A percentile compares a stretch with the other conserved stretches of the same genome.
Conservation (phyloP, 2,329 filamentous ascomycete genomes). For the Claviceps capensis region DNA sequence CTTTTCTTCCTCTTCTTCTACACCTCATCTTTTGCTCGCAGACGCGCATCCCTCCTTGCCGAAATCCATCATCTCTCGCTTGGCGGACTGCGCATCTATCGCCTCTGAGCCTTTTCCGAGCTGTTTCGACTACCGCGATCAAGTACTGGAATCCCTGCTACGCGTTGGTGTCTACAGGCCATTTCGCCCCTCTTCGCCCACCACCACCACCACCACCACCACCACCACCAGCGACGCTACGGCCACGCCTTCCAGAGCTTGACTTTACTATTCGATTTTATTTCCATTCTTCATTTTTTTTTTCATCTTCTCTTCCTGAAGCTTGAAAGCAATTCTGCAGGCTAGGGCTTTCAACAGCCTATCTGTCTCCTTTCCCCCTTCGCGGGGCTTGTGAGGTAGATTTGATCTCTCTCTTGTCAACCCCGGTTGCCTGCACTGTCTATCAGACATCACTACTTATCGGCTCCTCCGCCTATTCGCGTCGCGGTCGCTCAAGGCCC, state of each 20-base stretch:
- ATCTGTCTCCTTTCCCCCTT: background rate
- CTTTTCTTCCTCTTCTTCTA: background rate
- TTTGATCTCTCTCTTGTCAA: slow-evolving; percentile 7
- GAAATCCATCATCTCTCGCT: background rate
- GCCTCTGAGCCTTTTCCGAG: slow-evolving; percentile 1
- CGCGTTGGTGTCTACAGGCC: slow-evolving; percentile 6
- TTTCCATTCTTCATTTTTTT: background rate
- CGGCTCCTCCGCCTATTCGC: slow-evolving; percentile 8
- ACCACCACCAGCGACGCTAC: slow-evolving; percentile 10
- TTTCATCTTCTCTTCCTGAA: slow-evolving; percentile 1
- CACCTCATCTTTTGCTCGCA: slow-evolving; percentile 1
- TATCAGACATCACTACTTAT: background rate
- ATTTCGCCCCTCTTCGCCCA: slow-evolving; percentile 9
- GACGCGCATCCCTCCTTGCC: slow-evolving; percentile 1
- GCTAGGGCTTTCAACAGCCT: slow-evolving; percentile 17
- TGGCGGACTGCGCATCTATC: slow-evolving; percentile 5
- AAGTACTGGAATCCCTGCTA: slow-evolving; percentile 5
- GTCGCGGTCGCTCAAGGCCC: slow-evolving; percentile 4
- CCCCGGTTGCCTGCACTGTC: slow-evolving; percentile 7
- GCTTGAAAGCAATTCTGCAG: background rate
- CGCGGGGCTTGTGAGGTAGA: slow-evolving; percentile 4
- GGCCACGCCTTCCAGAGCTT: slow-evolving; percentile 19
- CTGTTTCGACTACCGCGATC: slow-evolving; percentile 6
- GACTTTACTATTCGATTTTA: slow-evolving; percentile 10
- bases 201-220: slow-evolving; percentile 6